Evolutionary conservation across 352 stramenopile species (phyloP), one percentile per base, ranked within the genome.

Genomic region (Phytopythium chamaehyphon): DNA sequence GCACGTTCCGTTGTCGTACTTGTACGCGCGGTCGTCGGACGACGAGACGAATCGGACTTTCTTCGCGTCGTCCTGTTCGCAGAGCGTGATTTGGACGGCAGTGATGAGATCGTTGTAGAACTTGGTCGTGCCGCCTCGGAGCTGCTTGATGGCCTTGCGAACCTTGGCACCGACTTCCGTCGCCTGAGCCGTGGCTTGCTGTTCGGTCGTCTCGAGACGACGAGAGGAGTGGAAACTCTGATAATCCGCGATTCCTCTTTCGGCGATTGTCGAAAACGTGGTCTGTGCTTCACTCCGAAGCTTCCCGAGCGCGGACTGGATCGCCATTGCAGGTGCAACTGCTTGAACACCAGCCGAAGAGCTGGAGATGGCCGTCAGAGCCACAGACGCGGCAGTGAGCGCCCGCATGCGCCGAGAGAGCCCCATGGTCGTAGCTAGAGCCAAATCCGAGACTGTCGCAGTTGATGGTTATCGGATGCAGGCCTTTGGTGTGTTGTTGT

Each of bases 71-170:
- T 75, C 28, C 39, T 76, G 22, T 19, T 85, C 59, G 44, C 77
- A 88, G 14, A 86, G 16, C 9, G 53, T 39, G 48, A 88, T 86
- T 47, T 81, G 67, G 22, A 75, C 54, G 0, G 78, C 74, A 1
- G 49, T 69, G 62, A 87, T 80, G 36, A 90, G 47, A 19, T 90
- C 64, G 2, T 69, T 43, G 64, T 90, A 90, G 49, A 86, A 87
- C 46, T 81, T 75, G 28, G 71, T 55, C 2, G 54, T 79, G 44
- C 76, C 74, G 43, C 76, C 73, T 22, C 78, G 78, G 24, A 90
- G 51, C 40, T 86, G 65, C 54, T 80, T 84, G 52, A 90, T 79
- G 6, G 64, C 66, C 31, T 83, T 66, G 52, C 76, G 76, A n/a
- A 83, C 71, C 16, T 51, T 69, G 1, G 58, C 66, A 2, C 76